Evolutionary conservation across 257 asterid genomes (phyloP), one percentile per base, ranked within the genome.

Genomic region (Nicotiana sylvestris): DNA sequence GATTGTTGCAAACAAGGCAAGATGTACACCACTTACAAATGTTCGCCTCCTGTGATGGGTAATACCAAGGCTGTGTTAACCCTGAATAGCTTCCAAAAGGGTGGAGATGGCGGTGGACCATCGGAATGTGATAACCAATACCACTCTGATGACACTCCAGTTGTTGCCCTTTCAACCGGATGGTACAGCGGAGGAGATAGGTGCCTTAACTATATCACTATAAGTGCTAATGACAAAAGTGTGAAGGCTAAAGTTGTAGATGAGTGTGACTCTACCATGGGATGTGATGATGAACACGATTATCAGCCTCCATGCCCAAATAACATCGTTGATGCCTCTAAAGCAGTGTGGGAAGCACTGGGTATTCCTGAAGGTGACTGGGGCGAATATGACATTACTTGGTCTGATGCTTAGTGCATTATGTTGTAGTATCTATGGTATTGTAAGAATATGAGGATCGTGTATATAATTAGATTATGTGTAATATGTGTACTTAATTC

Each of bases 221-320:
- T 86, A 51, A 84, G 85, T 66, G 88, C 80, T 56, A 89, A 86
- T 77, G 90, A 91, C 5, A 29, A 53, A 58, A 87, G 81, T 10
- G 87, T 87, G 81, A 80, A 53, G 3, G 91, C 92, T 0, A 82
- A 55, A 88, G 92, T 87, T 30, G 91, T 87, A 1, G 91, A 89
- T 32, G 91, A 86, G 84, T 85, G 92, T 60, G 91, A 89, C 82
- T 86, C 91, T 29, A 89, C 86, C 2, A 87, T 84, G 87, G 92
- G 90, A 9, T 89, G 92, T 49, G 92, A 89, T 56, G 81, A 77
- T 4, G 89, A 82, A 1, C 92, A 87, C 30, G 89, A 85, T 37
- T 85, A 86, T 62, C 92, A 89, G 83, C 90, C 88, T 10, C 90
- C 90, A 0, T 89, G 92, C 72, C 87, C 88, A 6, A 78, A 89